Evolutionary conservation across 73 alveolate species (phyloP).

Genomic region (Paramecium octaurelia): DNA sequence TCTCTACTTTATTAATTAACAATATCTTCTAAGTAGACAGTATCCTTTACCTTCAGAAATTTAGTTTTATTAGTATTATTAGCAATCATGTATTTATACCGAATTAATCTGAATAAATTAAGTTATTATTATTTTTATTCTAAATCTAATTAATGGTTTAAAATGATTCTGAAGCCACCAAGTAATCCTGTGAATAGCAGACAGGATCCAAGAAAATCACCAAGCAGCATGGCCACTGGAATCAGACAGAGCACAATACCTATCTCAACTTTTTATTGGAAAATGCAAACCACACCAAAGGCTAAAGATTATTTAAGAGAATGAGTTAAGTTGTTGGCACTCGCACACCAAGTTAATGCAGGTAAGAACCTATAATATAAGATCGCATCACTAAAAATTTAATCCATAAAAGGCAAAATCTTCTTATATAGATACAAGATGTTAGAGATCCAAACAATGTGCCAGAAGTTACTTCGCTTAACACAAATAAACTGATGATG

Average conservation of each 20-base stretch:
- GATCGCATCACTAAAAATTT: background rate
- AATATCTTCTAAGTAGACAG: background rate
- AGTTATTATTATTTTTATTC: background rate
- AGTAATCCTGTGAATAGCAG: background rate
- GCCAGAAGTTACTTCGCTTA: background rate
- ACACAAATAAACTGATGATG: background rate
- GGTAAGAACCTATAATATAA: conserved; percentile 21
- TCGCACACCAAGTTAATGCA: conserved; percentile 40
- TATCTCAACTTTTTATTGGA: background rate
- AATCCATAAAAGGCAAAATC: background rate
- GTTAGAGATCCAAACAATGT: background rate
- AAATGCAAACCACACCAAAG: background rate
- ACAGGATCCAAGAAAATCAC: background rate
- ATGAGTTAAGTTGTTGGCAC: conserved; percentile 19
- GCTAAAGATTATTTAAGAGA: conserved; percentile 34
- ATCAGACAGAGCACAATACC: background rate
- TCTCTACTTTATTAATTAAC: background rate
- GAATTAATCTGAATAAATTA: background rate
- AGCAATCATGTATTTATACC: background rate
- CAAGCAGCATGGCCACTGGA: conserved; percentile 20
- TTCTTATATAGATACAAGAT: background rate
- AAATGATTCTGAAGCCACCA: conserved; percentile 22
- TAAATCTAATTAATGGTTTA: background rate
- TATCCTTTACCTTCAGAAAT: background rate
- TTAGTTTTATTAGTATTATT: background rate